A percentile compares a stretch with the other conserved stretches of the same genome.
Conservation (phyloP, 495 filamentous ascomycete genomes). For the Daldinia concentrica region DNA sequence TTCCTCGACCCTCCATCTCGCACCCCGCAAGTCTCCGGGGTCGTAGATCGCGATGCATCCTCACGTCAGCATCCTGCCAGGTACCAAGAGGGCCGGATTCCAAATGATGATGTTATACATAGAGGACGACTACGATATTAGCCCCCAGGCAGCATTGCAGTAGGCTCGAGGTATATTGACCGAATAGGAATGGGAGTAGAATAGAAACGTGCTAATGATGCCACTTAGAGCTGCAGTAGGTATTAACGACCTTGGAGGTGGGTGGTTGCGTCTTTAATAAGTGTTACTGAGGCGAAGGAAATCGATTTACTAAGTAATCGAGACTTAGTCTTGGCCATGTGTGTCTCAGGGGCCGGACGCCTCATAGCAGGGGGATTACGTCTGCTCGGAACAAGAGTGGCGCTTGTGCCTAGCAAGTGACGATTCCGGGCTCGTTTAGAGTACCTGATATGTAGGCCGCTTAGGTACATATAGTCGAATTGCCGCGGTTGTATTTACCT, state of each 20-base stretch:
- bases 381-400: slow-evolving; percentile 4
- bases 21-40: background rate
- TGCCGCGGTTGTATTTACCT: background rate
- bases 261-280: background rate
- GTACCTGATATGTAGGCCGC: too few relatives aligned
- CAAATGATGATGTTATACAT: background rate
- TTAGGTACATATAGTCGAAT: background rate
- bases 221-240: background rate
- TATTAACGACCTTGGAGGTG: background rate
- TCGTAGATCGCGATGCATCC: background rate
- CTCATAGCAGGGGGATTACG: background rate
- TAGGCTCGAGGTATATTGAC: background rate
- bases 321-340: background rate
- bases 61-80: slow-evolving; percentile 7
- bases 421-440: background rate
- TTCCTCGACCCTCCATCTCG: background rate
- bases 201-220: background rate
- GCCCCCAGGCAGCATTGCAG: background rate
- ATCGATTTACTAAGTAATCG: background rate
- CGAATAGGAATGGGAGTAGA: background rate
- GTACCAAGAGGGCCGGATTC: background rate
- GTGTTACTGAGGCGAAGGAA: background rate
- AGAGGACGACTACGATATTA: background rate
- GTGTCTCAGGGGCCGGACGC: background rate
- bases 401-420: background rate